Evolutionary conservation across 148 eudicot genomes (phyloP).

Genomic region (Dysphania ambrosioides): DNA sequence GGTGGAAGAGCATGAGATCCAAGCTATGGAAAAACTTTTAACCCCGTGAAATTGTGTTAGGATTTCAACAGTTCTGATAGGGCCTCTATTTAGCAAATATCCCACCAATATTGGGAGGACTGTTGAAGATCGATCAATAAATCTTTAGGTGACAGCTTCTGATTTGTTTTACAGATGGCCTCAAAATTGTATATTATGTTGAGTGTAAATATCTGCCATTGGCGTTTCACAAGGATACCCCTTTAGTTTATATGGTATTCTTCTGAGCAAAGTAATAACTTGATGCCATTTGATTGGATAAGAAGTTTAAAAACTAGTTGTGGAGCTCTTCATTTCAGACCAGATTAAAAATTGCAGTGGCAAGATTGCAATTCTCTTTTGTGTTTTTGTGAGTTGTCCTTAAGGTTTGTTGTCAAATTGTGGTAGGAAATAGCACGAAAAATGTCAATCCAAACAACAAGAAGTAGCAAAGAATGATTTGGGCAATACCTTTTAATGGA

Average conservation of each 20-base stretch:
- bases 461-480: neutral
- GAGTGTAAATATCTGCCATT: neutral
- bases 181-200: neutral
- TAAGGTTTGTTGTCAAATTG: neutral
- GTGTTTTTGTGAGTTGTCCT: neutral
- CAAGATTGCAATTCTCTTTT: neutral
- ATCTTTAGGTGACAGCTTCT: neutral
- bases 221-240: neutral
- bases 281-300: neutral
- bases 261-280: constrained; percentile 4
- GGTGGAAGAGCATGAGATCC: constrained; percentile 5
- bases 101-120: neutral
- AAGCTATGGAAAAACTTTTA: neutral
- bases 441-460: neutral
- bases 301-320: neutral
- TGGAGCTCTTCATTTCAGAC: neutral
- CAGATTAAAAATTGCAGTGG: neutral
- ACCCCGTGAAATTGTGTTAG: neutral
- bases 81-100: neutral
- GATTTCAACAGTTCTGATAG: too few species aligned
- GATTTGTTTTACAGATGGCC: neutral
- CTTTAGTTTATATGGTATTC: neutral
- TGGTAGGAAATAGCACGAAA: constrained; percentile 1
- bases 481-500: neutral
- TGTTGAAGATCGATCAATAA: neutral